Evolutionary conservation across 2,329 filamentous ascomycete genomes (phyloP).

Genomic region (Monosporascus sp.): DNA sequence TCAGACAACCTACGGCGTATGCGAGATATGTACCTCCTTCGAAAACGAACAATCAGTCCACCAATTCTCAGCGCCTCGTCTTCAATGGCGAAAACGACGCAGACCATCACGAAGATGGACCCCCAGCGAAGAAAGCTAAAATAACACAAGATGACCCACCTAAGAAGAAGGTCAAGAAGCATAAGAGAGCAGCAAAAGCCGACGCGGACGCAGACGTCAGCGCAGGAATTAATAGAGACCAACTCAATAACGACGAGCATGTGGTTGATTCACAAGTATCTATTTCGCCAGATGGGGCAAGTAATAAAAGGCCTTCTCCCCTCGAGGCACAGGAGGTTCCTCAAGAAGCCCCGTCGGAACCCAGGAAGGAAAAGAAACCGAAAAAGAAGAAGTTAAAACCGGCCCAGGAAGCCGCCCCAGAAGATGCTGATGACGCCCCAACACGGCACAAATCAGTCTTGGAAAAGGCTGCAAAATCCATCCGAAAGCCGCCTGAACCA

Average conservation of each 20-base stretch:
- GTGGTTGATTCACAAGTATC: slow-evolving; percentile 10
- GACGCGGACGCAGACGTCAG: background rate
- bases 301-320: background rate
- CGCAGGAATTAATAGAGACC: background rate
- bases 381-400: slow-evolving; percentile 19
- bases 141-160: slow-evolving; percentile 25
- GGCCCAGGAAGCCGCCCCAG: slow-evolving; percentile 3
- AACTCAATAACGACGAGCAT: background rate
- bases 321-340: slow-evolving; percentile 1
- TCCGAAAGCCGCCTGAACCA: slow-evolving; percentile 42
- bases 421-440: slow-evolving; percentile 14
- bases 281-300: slow-evolving; percentile 1
- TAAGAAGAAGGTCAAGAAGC: slow-evolving; percentile 29
- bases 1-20: slow-evolving; percentile 22
- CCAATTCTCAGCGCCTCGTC: slow-evolving; percentile 13
- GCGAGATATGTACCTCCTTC: slow-evolving; percentile 32
- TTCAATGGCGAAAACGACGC: slow-evolving; percentile 14
- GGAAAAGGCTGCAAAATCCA: slow-evolving; percentile 50
- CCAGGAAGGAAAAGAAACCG: slow-evolving; percentile 18
- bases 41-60: slow-evolving; percentile 17
- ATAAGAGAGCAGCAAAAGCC: background rate
- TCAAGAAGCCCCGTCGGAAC: slow-evolving; percentile 4
- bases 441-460: slow-evolving; percentile 45
- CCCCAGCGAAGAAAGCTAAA: slow-evolving; percentile 33
- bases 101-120: slow-evolving; percentile 10